These are phyloP conservation scores for Pythium pyrilobum DNA, from an alignment of 352 stramenopile species.

Conservation along the genomic window DNA sequence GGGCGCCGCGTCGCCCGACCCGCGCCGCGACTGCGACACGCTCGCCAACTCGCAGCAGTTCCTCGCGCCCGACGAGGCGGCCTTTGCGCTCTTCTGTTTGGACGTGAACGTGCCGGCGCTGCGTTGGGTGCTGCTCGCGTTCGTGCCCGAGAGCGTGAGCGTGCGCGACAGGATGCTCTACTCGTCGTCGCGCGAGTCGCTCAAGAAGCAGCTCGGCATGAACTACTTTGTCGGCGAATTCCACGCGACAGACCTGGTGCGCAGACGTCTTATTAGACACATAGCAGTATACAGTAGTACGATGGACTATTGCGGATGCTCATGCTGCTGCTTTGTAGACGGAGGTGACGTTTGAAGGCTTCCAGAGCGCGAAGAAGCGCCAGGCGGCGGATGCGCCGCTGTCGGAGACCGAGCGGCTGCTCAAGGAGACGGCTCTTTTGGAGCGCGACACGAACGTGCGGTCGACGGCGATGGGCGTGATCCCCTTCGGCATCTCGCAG, in stretches of 20 bases:
- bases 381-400: conserved; percentile 73
- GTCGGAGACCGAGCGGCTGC: conserved; percentile 77
- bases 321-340: conserved; percentile 21
- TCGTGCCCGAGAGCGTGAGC: conserved; percentile 67
- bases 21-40: conserved; percentile 32
- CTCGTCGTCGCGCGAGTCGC: conserved; percentile 85
- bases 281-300: too few species aligned
- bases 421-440: conserved; percentile 75
- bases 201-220: conserved; percentile 88
- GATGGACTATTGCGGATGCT: not conserved
- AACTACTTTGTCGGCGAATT: conserved; percentile 90
- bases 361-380: conserved; percentile 63
- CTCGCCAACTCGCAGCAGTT: conserved; percentile 19
- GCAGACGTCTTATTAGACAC: too few species aligned
- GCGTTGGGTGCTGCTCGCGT: conserved; percentile 76
- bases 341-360: conserved; percentile 78
- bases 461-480: conserved; percentile 85
- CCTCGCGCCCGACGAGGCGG: conserved; percentile 36
- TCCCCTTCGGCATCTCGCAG: conserved; percentile 82
- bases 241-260: conserved; percentile 74
- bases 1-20: conserved; percentile 34
- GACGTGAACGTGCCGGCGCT: conserved; percentile 63
- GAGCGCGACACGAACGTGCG: conserved; percentile 84
- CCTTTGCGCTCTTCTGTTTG: conserved; percentile 75
- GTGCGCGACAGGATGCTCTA: conserved; percentile 91